Evolutionary conservation across 441 rosid genomes (phyloP).

Genomic region (Mallotus japonicus): DNA sequence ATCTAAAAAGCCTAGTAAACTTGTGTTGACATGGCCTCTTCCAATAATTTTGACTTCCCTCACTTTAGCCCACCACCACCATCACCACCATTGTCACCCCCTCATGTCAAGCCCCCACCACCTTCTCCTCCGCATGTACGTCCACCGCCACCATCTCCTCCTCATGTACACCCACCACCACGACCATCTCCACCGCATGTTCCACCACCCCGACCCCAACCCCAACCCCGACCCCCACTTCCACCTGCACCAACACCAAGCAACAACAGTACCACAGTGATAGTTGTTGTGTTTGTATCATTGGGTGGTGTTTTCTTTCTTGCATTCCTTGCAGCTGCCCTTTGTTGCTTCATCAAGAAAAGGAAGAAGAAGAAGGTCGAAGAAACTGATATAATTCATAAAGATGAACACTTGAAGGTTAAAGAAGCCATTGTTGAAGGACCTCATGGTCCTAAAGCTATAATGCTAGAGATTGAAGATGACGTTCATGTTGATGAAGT

Average conservation of each 20-base stretch:
- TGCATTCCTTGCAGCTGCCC: slow-evolving; percentile 43
- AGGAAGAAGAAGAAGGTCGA: slow-evolving; percentile 39
- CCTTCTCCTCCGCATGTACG: too few relatives aligned
- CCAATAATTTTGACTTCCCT: slow-evolving; percentile 36
- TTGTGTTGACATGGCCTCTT: slow-evolving; percentile 36
- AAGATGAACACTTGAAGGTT: slow-evolving; percentile 63
- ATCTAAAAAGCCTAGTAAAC: neutral
- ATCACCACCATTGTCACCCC: too few relatives aligned
- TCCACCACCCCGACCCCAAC: slow-evolving; percentile 16
- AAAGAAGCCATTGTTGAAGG: slow-evolving; percentile 58
- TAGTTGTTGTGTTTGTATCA: slow-evolving; percentile 63
- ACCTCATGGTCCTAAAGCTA: slow-evolving; percentile 48
- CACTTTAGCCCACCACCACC: slow-evolving; percentile 29
- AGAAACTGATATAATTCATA: slow-evolving; percentile 37
- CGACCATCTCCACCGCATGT: slow-evolving; percentile 28
- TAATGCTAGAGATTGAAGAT: slow-evolving; percentile 57
- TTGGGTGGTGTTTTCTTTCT: slow-evolving; percentile 56
- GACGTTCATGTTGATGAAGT: slow-evolving; percentile 53
- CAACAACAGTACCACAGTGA: slow-evolving; percentile 42
- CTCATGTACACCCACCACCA: too few relatives aligned
- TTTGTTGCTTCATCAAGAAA: slow-evolving; percentile 55
- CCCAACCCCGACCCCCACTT: slow-evolving; percentile 25
- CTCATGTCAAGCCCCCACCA: too few relatives aligned
- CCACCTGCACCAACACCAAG: slow-evolving; percentile 51
- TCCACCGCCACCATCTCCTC: too few relatives aligned